Conservation (phyloP, 208 protist genomes). For the Acanthamoeba rhysodes region DNA sequence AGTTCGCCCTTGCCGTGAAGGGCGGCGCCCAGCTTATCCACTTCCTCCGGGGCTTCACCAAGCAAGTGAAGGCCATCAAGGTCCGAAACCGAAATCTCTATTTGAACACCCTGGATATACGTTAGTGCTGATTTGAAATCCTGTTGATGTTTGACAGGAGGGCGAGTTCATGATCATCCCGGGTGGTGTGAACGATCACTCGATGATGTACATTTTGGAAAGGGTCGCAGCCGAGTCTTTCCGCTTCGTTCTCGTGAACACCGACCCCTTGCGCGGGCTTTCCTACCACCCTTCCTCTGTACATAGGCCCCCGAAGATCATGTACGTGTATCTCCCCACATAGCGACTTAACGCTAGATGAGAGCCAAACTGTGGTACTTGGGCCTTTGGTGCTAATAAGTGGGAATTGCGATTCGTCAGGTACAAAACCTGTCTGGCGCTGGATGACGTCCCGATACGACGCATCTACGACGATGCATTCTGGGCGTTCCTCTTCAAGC, state of each 20-base stretch:
- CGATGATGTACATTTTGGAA: constrained; percentile 77
- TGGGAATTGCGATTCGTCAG: background rate
- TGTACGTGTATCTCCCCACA: constrained; percentile 28
- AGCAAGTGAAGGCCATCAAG: constrained; percentile 74
- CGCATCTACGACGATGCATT: constrained; percentile 72
- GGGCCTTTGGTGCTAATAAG: background rate
- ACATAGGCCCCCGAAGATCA: constrained; percentile 74
- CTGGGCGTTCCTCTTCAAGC: constrained; percentile 76
- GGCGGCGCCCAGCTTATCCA: constrained; percentile 72
- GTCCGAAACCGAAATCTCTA: background rate
- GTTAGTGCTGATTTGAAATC: too few relatives aligned
- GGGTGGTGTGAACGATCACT: constrained; percentile 65
- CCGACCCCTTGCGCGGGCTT: constrained; percentile 63
- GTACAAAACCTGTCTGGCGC: constrained; percentile 75
- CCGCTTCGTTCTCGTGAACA: constrained; percentile 74
- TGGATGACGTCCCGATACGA: constrained; percentile 47
- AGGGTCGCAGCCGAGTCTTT: constrained; percentile 56
- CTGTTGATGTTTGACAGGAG: background rate
- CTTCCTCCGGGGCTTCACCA: constrained; percentile 70
- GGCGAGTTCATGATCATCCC: constrained; percentile 76
- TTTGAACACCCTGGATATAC: too few relatives aligned
- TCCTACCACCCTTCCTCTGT: constrained; percentile 69
- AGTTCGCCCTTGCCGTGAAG: constrained; percentile 73
- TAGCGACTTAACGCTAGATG: background rate
- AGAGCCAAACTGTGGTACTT: background rate